Evolutionary conservation across 306 rosid genomes (phyloP).

Genomic region (Dalbergia oliveri): DNA sequence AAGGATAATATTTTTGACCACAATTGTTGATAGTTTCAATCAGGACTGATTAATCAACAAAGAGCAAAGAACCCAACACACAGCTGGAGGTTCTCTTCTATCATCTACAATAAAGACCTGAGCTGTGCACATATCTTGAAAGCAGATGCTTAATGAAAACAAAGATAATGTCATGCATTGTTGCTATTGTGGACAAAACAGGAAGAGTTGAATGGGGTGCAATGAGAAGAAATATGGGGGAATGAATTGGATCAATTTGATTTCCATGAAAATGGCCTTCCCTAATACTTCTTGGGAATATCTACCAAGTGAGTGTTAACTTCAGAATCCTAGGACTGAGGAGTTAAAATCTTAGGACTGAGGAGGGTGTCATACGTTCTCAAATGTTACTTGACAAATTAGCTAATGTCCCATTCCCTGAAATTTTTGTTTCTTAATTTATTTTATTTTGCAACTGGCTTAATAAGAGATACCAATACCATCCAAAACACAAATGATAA

Average conservation of each 20-base stretch:
- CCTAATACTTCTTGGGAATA: background rate
- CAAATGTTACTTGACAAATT: background rate
- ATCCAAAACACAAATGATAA: constrained; percentile 5
- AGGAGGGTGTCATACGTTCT: background rate
- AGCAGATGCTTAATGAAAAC: background rate
- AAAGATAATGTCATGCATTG: too few species aligned
- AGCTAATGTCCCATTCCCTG: background rate
- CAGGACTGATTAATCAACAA: constrained; percentile 71
- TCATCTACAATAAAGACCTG: background rate
- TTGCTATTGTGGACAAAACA: too few species aligned
- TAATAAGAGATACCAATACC: background rate
- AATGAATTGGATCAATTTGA: background rate
- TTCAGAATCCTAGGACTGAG: background rate
- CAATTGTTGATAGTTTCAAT: constrained; percentile 68
- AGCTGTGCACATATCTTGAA: background rate
- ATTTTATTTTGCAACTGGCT: background rate
- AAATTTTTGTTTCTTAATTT: background rate
- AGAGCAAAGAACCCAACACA: constrained; percentile 72
- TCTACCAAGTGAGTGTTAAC: background rate
- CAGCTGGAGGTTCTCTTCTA: constrained; percentile 36
- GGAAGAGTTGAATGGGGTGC: background rate
- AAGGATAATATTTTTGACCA: constrained; percentile 66
- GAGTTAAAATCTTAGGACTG: background rate
- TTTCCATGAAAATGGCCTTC: background rate
- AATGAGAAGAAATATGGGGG: background rate